Conservation (phyloP, 345 rosid genomes). For the Zanthoxylum bungeanum region DNA sequence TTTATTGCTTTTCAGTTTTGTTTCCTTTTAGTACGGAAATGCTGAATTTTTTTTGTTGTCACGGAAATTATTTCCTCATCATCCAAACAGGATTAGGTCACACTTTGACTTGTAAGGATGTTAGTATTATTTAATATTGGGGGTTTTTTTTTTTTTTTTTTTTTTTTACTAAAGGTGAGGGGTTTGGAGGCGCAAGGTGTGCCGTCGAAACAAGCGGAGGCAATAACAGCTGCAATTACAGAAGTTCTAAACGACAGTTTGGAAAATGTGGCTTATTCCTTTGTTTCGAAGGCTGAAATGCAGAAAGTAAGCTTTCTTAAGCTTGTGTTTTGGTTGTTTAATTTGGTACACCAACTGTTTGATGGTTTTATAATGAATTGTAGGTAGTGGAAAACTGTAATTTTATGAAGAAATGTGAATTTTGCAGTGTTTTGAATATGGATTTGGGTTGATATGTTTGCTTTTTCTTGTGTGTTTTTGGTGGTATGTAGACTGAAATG, state of each 20-base stretch:
- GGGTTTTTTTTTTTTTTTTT: neutral
- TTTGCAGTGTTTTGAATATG: neutral
- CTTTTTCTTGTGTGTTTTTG: slow-evolving; percentile 1
- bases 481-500: slow-evolving; percentile 62
- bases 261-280: slow-evolving; percentile 81
- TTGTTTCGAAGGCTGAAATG: slow-evolving; percentile 84
- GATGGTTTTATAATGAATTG: neutral
- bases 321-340: neutral
- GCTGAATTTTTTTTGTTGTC: neutral
- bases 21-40: neutral
- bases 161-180: slow-evolving; percentile 51
- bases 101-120: neutral
- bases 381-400: neutral
- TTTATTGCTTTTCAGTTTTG: neutral
- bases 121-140: no score
- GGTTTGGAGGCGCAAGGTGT: slow-evolving; percentile 83
- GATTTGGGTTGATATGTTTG: neutral
- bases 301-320: slow-evolving; percentile 49
- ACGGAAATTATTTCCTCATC: neutral
- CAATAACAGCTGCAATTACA: slow-evolving; percentile 78
- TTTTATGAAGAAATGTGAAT: neutral
- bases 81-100: neutral
- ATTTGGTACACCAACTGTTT: neutral
- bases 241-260: slow-evolving; percentile 88
- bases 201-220: slow-evolving; percentile 93